Percentiles rank a stretch among this genome's conserved stretches.
Evolutionary conservation across 106 monocot genomes (phyloP).

Genomic region (Acorus calamus): DNA sequence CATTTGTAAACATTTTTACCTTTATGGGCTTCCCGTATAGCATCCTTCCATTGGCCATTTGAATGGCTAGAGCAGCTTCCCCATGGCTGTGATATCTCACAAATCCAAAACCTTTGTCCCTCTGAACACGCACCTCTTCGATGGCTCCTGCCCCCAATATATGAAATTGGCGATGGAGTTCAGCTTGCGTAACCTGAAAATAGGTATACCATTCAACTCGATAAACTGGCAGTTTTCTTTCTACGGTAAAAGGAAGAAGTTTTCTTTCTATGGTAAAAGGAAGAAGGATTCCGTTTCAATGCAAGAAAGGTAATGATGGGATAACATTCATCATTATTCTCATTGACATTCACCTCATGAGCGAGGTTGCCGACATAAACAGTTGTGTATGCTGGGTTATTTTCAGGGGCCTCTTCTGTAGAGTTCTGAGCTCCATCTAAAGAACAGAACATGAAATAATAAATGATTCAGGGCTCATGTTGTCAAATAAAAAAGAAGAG

Average conservation of each 20-base stretch:
- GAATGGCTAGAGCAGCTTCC: slow-evolving; percentile 69
- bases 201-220: no score
- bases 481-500: no score
- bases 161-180: slow-evolving; percentile 75
- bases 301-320: no score
- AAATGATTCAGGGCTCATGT: not conserved
- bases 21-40: slow-evolving; percentile 70
- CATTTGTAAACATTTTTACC: slow-evolving; percentile 10
- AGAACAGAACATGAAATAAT: not conserved
- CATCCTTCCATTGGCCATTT: slow-evolving; percentile 59
- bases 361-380: slow-evolving; percentile 78
- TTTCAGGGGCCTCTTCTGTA: slow-evolving; percentile 54
- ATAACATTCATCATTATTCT: no score
- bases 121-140: slow-evolving; percentile 68
- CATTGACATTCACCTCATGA: slow-evolving; percentile 36
- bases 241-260: not conserved
- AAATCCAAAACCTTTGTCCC: slow-evolving; percentile 87
- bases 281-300: not conserved
- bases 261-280: not conserved
- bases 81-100: slow-evolving; percentile 56
- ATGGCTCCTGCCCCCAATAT: slow-evolving; percentile 48
- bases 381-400: slow-evolving; percentile 65
- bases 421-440: slow-evolving; percentile 17
- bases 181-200: slow-evolving; percentile 47
- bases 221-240: slow-evolving; percentile 2